phyloP scores from a whole-genome alignment of 2,329 filamentous ascomycete species.

The Tolypocladium ovalisporum region DNA sequence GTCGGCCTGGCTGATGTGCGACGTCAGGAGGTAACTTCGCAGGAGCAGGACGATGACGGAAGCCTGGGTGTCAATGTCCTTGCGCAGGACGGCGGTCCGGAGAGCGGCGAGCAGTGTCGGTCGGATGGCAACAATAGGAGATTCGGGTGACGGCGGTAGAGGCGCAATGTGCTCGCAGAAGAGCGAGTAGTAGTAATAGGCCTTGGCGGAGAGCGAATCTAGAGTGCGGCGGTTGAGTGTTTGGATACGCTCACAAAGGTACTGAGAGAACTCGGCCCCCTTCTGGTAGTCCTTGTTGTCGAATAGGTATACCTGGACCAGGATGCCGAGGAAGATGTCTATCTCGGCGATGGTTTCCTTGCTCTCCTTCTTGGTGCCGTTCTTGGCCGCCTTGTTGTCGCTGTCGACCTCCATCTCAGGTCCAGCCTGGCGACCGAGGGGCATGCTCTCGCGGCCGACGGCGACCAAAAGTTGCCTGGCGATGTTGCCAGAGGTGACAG shows the following conservation, averaged over 20 bases:
- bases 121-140: constrained; percentile 76
- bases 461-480: constrained; percentile 61
- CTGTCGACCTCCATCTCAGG: constrained; percentile 66
- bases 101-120: constrained; percentile 79
- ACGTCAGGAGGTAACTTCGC: constrained; percentile 90
- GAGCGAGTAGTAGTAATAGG: constrained; percentile 95
- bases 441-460: constrained; percentile 55
- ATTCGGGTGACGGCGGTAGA: constrained; percentile 78
- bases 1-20: constrained; percentile 94
- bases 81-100: constrained; percentile 88
- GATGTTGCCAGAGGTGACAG: constrained; percentile 47
- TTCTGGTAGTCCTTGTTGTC: constrained; percentile 73
- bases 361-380: constrained; percentile 49
- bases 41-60: constrained; percentile 90
- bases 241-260: constrained; percentile 76
- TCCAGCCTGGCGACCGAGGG: constrained; percentile 45
- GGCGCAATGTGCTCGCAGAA: constrained; percentile 89
- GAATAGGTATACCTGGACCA: constrained; percentile 78
- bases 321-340: constrained; percentile 78
- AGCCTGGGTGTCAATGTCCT: constrained; percentile 95
- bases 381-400: constrained; percentile 45
- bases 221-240: constrained; percentile 85
- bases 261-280: constrained; percentile 75
- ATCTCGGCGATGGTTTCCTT: constrained; percentile 80
- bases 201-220: constrained; percentile 86